phyloP scores from a whole-genome alignment of 192 early-diverging fungal genomes.

The Chytriomyces confervae region DNA sequence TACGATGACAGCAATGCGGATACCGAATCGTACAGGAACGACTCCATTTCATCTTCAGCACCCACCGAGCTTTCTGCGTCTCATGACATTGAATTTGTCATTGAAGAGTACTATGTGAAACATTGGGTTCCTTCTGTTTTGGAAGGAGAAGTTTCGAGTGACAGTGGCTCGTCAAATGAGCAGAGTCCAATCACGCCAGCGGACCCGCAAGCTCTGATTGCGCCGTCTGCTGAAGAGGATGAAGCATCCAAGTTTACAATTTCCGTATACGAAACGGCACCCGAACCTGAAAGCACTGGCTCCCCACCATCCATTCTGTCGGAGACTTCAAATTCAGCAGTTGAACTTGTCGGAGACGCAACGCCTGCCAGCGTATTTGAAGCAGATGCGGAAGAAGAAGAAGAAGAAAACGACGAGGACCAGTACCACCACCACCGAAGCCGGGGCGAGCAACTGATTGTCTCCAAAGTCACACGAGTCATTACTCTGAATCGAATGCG shows the following conservation, averaged over 20 bases:
- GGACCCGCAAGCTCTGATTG: not conserved
- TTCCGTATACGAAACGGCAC: not conserved
- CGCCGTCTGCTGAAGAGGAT: not conserved
- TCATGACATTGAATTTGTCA: not conserved
- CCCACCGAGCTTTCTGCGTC: not conserved
- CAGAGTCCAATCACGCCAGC: not conserved
- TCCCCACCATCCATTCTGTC: not conserved
- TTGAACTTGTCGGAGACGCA: not conserved
- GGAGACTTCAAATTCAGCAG: not conserved
- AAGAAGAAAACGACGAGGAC: not conserved
- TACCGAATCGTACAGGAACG: not conserved
- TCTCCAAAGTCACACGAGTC: constrained; percentile 23
- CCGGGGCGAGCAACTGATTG: not conserved
- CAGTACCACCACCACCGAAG: not conserved
- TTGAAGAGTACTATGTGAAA: constrained; percentile 30
- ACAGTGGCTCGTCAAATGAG: not conserved
- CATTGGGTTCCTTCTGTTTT: constrained; percentile 11
- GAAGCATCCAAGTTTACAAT: not conserved
- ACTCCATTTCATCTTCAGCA: not conserved
- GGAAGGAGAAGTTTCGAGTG: not conserved
- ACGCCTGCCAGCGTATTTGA: not conserved
- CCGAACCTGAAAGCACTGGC: not conserved
- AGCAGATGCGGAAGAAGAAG: not conserved
- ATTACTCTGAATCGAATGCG: constrained; percentile 6
- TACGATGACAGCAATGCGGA: not conserved